These are phyloP conservation scores for Amphirosellinia nigrospora DNA, from an alignment of 495 filamentous ascomycete genomes.

Conservation along the genomic window DNA sequence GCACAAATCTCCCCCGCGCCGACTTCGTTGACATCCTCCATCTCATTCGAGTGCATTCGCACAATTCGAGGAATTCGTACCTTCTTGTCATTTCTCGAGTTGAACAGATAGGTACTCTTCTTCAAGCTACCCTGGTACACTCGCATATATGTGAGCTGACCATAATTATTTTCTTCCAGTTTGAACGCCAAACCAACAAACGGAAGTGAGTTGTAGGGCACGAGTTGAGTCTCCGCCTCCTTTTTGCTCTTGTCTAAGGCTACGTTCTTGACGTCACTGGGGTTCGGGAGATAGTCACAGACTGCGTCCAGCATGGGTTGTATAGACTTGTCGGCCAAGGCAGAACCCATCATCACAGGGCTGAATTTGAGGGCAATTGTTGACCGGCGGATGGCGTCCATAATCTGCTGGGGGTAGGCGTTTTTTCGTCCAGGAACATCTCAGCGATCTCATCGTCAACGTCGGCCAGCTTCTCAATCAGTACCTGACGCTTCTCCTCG, in stretches of 20 bases:
- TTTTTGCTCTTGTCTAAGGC: conserved; percentile 82
- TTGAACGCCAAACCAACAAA: conserved; percentile 99
- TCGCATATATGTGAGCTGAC: conserved; percentile 97
- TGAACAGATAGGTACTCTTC: conserved; percentile 90
- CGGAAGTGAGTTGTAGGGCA: conserved; percentile 89
- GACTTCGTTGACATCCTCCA: conserved; percentile 94
- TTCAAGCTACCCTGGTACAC: conserved; percentile 94
- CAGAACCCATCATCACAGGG: conserved; percentile 95
- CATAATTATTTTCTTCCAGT: conserved; percentile 98
- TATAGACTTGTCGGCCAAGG: conserved; percentile 91
- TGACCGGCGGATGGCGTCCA: conserved; percentile 84
- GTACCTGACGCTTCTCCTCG: conserved; percentile 77
- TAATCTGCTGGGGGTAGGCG: conserved; percentile 81
- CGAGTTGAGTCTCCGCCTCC: conserved; percentile 81
- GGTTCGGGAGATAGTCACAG: conserved; percentile 95
- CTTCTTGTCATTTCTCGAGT: conserved; percentile 92
- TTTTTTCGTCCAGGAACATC: conserved; percentile 86
- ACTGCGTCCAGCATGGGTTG: conserved; percentile 98
- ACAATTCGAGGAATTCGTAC: conserved; percentile 97
- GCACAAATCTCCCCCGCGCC: conserved; percentile 97
- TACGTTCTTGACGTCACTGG: conserved; percentile 84
- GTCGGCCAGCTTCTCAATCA: conserved; percentile 96
- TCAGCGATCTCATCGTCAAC: conserved; percentile 99
- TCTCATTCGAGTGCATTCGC: conserved; percentile 99
- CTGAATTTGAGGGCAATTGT: conserved; percentile 91